Evolutionary conservation across 106 monocot species (phyloP), one percentile per base, ranked within the genome.

Genomic region (Apostasia shenzhenica): DNA sequence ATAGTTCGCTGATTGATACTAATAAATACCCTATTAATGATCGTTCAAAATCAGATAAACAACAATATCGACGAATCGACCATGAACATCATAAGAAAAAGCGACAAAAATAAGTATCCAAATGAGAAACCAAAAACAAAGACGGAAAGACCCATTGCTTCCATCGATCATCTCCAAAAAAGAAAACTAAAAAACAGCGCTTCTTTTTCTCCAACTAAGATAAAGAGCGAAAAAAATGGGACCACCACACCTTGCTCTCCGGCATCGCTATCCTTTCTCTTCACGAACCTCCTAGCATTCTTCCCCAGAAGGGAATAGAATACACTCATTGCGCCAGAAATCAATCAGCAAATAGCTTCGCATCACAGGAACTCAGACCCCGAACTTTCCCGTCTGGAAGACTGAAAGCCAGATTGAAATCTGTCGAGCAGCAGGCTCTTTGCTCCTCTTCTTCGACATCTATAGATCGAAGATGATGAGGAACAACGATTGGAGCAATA

Each of bases 261-360:
- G 5, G 81, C 81, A 61, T 88, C 84, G 72, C 81, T 84, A 37
- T 88, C 88, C 67, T 88, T 88, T 61, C 88, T 72, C 51, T 88
- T 88, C 70, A 84, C 70, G 67, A 73, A 84, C 62, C 54, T 81
- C 61, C 68, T 76, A 44, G 14, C 75, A 42, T 84, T 54, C 59
- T 69, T 68, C 46, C 67, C 68, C 13, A 88, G 57, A 8, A 81
- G 45, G 55, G 78, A 80, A 45, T 78, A 66, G 26, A 81, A 42
- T 48, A 70, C 9, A 1, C 84, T 81, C 88, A 84, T 85, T 66
- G 26, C 39, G 45, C 13, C 13, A 8, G 13, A n/a, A 63, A 45
- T 3, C 12, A 6, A 13, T 63, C 45, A 63, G 43, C 43, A 3
- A 42, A 13, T 63, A 12, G 43, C 45, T 63, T 63, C 13, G 11